phyloP scores from a whole-genome alignment of 345 rosid genomes.

The Capsella bursapastoris region DNA sequence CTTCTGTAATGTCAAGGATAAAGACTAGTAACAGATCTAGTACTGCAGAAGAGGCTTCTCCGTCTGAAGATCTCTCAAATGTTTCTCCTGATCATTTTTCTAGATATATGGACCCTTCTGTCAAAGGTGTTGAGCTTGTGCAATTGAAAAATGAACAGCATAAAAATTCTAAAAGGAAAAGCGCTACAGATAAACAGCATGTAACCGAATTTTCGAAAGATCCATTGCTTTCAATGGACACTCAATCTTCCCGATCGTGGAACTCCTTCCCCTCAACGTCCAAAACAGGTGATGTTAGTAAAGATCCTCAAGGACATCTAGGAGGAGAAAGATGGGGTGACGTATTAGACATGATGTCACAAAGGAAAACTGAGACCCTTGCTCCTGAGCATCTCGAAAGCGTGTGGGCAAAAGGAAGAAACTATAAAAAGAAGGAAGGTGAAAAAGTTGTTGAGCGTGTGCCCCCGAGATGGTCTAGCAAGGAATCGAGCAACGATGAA shows the following conservation, averaged over 20 bases:
- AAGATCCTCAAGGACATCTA: slow-evolving; percentile 46
- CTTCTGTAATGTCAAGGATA: slow-evolving; percentile 57
- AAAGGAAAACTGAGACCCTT: slow-evolving; percentile 83
- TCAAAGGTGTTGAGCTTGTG: slow-evolving; percentile 92
- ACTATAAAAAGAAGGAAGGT: slow-evolving; percentile 63
- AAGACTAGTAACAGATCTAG: slow-evolving; percentile 60
- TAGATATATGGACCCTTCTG: slow-evolving; percentile 77
- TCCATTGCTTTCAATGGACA: slow-evolving; percentile 88
- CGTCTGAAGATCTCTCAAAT: slow-evolving; percentile 60
- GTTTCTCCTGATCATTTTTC: slow-evolving; percentile 75
- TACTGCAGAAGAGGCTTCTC: slow-evolving; percentile 60
- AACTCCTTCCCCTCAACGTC: slow-evolving; percentile 61
- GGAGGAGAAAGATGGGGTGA: slow-evolving; percentile 85
- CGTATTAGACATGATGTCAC: slow-evolving; percentile 75
- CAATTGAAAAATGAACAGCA: slow-evolving; percentile 66
- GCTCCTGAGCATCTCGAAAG: slow-evolving; percentile 97
- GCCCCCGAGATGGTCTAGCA: slow-evolving; percentile 43
- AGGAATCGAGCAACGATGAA: slow-evolving; percentile 44
- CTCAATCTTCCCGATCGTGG: slow-evolving; percentile 78
- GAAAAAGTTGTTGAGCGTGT: slow-evolving; percentile 40
- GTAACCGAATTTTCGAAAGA: slow-evolving; percentile 65
- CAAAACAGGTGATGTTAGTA: slow-evolving; percentile 52
- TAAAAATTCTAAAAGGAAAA: slow-evolving; percentile 34
- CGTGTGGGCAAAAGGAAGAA: slow-evolving; percentile 97
- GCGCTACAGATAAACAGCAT: slow-evolving; percentile 50